phyloP scores from a whole-genome alignment of 768 basidiomycete genomes.

The Paxillus involutus region DNA sequence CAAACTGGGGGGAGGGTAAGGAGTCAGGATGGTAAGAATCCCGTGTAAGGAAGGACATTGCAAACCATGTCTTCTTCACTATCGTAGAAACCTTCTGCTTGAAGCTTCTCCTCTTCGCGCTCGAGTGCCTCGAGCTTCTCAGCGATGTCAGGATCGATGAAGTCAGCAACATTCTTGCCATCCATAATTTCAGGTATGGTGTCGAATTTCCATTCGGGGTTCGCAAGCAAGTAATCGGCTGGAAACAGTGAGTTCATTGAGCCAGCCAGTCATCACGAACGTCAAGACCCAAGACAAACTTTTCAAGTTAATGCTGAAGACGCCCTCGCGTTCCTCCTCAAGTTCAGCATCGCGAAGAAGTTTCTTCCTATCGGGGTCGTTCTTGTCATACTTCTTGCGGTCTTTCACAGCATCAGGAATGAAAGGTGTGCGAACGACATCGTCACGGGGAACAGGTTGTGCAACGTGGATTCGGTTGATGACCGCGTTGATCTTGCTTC shows the following conservation, averaged over 20 bases:
- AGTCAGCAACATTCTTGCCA: constrained; percentile 98
- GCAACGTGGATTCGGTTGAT: constrained; percentile 97
- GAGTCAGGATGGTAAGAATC: not conserved
- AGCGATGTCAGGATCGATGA: constrained; percentile 95
- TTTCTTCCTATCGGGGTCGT: constrained; percentile 72
- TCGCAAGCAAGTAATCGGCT: constrained; percentile 90
- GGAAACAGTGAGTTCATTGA: constrained; percentile 14
- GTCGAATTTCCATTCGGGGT: constrained; percentile 95
- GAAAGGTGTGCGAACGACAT: constrained; percentile 82
- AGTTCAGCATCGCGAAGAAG: constrained; percentile 82
- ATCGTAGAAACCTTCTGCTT: constrained; percentile 94
- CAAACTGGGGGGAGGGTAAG: constrained; percentile 30
- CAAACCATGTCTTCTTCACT: constrained; percentile 83
- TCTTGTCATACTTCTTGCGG: constrained; percentile 81
- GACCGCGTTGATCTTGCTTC: constrained; percentile 87
- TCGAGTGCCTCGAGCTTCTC: constrained; percentile 97
- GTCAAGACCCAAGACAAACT: constrained; percentile 44
- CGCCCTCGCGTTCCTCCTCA: constrained; percentile 87
- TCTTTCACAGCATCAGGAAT: constrained; percentile 84
- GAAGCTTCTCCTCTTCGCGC: constrained; percentile 92
- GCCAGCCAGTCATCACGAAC: not conserved
- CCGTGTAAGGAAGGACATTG: not conserved
- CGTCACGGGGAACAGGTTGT: constrained; percentile 86
- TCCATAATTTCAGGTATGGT: constrained; percentile 98
- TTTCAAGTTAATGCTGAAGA: constrained; percentile 88